Evolutionary conservation across 2,329 filamentous ascomycete genomes (phyloP), one percentile per base, ranked within the genome.

Genomic region (Dothideomycetes sp.): DNA sequence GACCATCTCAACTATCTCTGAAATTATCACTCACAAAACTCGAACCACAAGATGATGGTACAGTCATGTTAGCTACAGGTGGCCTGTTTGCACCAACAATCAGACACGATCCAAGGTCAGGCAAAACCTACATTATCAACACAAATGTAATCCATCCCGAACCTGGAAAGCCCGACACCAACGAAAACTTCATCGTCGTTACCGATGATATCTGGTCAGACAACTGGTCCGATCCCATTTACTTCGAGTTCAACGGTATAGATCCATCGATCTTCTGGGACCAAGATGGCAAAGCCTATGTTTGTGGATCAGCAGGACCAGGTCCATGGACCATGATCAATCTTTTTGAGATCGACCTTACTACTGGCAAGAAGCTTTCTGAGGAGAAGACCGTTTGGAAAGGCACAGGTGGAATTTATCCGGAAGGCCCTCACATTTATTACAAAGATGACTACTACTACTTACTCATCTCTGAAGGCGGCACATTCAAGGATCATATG

Each of bases 241-340:
- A 68, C 40, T 73, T 73, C 49, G 59, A 68, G 17, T 47, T 49
- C 24, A 29, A 35, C 15, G 69, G 69, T 1, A 72, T 73, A 38
- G 75, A 79, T 39, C 69, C 72, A 0, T 68, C 64, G 18, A 64
- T 68, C 6, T 73, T 74, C 49, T 78, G 72, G 68, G 69, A 77
- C 34, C 64, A 66, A 1, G 67, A 76, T 34, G 73, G 73, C 1
- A 69, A 63, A 45, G 60, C 65, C 0, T 77, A 74, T 44, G 64
- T 73, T 4, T 53, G 53, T 7, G 63, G 49, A 11, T 49, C 49
- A 5, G 34, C 44, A 33, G 35, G 43, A 35, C 40, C 43, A 39
- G 25, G 46, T 25, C 36, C 33, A 3, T 62, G 46, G 19, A 45
- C 51, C 16, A 52, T 54, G 9, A 60, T 61, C 33, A 45, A 52